phyloP scores from a whole-genome alignment of 2,329 filamentous ascomycete species.

The Byssochlamys sp. region DNA sequence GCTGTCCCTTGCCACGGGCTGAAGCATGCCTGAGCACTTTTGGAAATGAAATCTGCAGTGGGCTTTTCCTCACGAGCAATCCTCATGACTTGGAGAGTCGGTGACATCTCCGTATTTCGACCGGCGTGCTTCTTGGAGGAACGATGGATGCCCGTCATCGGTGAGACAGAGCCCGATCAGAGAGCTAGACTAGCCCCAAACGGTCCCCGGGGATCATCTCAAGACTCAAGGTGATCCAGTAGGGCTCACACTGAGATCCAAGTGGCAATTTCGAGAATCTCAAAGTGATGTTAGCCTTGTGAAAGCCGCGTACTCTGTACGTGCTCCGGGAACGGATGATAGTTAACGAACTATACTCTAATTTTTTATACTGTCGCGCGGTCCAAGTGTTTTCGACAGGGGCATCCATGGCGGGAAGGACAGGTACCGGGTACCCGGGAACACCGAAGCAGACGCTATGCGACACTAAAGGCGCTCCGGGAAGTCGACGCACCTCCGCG shows the following conservation, averaged over 20 bases:
- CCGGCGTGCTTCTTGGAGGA: neutral
- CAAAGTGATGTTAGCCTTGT: neutral
- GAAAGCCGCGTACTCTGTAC: neutral
- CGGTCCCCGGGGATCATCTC: neutral
- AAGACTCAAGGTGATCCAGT: neutral
- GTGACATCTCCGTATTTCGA: neutral
- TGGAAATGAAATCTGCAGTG: neutral
- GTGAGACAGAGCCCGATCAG: neutral
- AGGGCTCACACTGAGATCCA: neutral
- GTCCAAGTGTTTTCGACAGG: neutral
- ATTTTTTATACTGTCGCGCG: neutral
- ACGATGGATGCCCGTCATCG: neutral
- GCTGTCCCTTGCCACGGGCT: neutral
- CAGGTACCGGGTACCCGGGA: neutral
- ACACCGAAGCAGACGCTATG: neutral
- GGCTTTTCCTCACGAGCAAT: neutral
- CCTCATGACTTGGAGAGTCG: neutral
- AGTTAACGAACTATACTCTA: neutral
- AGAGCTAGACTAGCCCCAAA: neutral
- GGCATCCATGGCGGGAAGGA: neutral
- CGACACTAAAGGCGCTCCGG: neutral
- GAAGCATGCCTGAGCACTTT: neutral
- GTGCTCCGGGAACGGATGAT: neutral
- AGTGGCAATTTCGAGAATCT: neutral
- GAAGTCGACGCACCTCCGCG: neutral